Evolutionary conservation across 129 eudicot species (phyloP).

Genomic region (Kitagawia praeruptora): DNA sequence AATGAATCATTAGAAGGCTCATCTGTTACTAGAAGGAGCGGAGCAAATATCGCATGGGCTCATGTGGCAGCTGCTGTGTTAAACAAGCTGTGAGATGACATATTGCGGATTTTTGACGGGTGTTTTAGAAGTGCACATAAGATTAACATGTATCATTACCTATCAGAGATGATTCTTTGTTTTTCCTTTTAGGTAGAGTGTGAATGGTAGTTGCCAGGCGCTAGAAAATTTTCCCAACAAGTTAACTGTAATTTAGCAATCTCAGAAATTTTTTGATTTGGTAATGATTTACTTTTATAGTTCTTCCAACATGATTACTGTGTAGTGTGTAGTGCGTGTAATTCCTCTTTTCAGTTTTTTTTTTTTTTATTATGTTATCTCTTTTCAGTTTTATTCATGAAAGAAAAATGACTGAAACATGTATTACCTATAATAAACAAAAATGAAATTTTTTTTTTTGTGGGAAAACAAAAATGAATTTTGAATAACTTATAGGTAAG

Average conservation of each 20-base stretch:
- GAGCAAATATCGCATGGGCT: neutral
- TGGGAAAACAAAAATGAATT: too few species aligned
- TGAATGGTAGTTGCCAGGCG: neutral
- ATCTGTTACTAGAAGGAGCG: neutral
- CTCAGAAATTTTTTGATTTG: neutral
- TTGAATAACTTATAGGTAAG: too few species aligned
- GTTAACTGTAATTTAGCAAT: neutral
- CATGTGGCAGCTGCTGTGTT: constrained; percentile 35
- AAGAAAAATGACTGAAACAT: too few species aligned
- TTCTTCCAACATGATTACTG: neutral
- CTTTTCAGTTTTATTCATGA: too few species aligned
- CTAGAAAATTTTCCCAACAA: neutral
- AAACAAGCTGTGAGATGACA: constrained; percentile 38
- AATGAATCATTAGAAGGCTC: neutral
- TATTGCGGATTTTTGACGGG: constrained; percentile 8
- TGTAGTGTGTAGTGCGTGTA: neutral
- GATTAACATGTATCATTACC: neutral
- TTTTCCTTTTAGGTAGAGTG: neutral
- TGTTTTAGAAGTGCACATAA: constrained; percentile 1
- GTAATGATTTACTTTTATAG: neutral
- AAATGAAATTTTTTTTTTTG: too few species aligned
- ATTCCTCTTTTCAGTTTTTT: neutral
- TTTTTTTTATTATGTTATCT: too few species aligned
- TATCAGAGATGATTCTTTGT: neutral
- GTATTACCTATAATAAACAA: too few species aligned